These are phyloP conservation scores for Sarocladiaceae sp. DNA, from an alignment of 2,329 filamentous ascomycete genomes.

Conservation along the genomic window DNA sequence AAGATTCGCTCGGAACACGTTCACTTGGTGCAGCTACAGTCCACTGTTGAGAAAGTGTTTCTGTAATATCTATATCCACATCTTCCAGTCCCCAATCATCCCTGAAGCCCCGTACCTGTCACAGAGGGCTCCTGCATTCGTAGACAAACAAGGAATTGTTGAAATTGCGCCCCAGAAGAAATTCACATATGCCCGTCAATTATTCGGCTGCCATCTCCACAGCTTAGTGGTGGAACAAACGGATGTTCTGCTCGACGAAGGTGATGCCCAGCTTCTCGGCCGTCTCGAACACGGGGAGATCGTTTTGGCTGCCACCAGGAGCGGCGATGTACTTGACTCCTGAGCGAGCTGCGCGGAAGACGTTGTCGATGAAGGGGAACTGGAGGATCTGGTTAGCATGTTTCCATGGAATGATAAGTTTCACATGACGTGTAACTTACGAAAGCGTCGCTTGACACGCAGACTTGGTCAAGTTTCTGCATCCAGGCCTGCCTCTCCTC, in stretches of 20 bases:
- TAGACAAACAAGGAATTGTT: background rate
- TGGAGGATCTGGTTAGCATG: constrained; percentile 28
- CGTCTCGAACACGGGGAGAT: constrained; percentile 74
- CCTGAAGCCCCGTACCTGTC: too few species aligned
- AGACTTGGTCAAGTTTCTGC: constrained; percentile 72
- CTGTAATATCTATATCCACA: too few species aligned
- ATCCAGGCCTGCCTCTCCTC: constrained; percentile 87
- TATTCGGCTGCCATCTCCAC: constrained; percentile 17
- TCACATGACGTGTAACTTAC: constrained; percentile 49
- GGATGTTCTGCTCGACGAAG: constrained; percentile 90
- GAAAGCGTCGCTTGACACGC: constrained; percentile 90
- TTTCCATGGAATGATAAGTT: background rate
- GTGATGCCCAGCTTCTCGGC: constrained; percentile 88
- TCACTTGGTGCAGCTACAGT: too few species aligned
- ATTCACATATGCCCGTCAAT: constrained; percentile 18
- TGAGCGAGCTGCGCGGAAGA: constrained; percentile 82
- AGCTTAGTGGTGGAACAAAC: constrained; percentile 92
- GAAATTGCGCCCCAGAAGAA: background rate
- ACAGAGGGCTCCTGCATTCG: too few species aligned
- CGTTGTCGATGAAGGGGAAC: constrained; percentile 99
- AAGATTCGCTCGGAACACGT: too few species aligned
- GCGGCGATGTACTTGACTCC: constrained; percentile 95
- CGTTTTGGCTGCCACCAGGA: constrained; percentile 84
- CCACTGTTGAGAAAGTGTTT: too few species aligned
- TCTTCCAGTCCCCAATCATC: too few species aligned